Percentiles rank a stretch among this genome's conserved stretches.
Evolutionary conservation across 305 asterid genomes (phyloP).

Genomic region (Fraxinus paxiana): DNA sequence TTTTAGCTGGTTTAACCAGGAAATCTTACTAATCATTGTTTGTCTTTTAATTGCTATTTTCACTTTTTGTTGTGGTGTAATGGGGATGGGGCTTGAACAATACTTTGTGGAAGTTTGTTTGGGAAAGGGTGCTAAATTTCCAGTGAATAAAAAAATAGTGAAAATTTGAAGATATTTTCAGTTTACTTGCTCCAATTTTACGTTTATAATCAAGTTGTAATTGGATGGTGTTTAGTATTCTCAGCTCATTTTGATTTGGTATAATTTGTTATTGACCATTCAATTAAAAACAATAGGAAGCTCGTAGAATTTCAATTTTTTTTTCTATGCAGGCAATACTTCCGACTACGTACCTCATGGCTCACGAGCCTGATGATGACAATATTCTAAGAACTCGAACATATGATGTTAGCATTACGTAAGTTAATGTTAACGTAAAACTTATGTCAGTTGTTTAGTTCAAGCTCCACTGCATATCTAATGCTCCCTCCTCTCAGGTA

Average conservation of each 20-base stretch:
- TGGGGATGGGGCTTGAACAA: not conserved
- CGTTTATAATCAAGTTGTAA: not conserved
- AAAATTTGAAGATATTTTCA: not conserved
- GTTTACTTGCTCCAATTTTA: not conserved
- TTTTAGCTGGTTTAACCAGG: not conserved
- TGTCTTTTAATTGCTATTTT: not conserved
- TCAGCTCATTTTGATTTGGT: not conserved
- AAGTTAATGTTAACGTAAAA: constrained; percentile 32
- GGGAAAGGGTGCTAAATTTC: not conserved
- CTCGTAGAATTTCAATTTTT: not conserved
- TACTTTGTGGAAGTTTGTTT: not conserved
- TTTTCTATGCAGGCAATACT: constrained; percentile 61
- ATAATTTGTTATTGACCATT: not conserved
- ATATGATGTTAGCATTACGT: constrained; percentile 95
- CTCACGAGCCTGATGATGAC: constrained; percentile 90
- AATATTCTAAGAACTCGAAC: constrained; percentile 88
- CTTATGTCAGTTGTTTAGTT: constrained; percentile 8
- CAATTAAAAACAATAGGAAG: constrained; percentile 1
- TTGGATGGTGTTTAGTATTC: not conserved
- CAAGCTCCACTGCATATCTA: constrained; percentile 10
- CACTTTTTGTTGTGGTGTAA: not conserved
- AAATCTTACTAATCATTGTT: not conserved
- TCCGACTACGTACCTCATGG: constrained; percentile 65
- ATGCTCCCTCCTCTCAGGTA: constrained; percentile 48
- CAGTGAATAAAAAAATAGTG: not conserved